Evolutionary conservation across 441 rosid species (phyloP).

Genomic region (Daphne laureola): DNA sequence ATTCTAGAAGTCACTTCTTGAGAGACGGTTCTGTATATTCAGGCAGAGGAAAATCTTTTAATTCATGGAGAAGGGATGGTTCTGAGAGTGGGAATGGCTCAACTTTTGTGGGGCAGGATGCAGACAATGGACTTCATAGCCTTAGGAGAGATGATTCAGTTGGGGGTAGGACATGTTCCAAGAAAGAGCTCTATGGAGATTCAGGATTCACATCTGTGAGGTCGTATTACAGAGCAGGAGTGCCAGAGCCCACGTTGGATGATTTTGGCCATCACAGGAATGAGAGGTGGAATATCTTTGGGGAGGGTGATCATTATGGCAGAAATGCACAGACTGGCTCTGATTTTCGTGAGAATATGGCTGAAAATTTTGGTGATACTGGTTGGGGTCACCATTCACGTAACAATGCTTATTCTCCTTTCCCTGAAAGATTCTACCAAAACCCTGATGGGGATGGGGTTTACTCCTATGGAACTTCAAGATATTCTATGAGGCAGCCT

Average conservation of each 20-base stretch:
- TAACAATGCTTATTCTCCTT: slow-evolving; percentile 44
- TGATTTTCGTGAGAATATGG: slow-evolving; percentile 58
- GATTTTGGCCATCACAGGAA: slow-evolving; percentile 33
- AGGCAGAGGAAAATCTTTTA: slow-evolving; percentile 51
- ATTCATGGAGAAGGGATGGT: slow-evolving; percentile 69
- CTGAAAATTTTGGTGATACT: slow-evolving; percentile 60
- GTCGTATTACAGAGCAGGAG: slow-evolving; percentile 46
- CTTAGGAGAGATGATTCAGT: slow-evolving; percentile 42
- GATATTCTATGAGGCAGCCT: slow-evolving; percentile 87
- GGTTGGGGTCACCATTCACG: slow-evolving; percentile 61
- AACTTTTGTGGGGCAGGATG: slow-evolving; percentile 36
- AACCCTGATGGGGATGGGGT: slow-evolving; percentile 61
- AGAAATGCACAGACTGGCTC: slow-evolving; percentile 53
- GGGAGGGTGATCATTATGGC: slow-evolving; percentile 56
- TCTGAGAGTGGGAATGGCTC: slow-evolving; percentile 55
- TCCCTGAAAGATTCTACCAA: slow-evolving; percentile 51
- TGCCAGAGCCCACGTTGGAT: slow-evolving; percentile 48
- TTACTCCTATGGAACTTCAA: slow-evolving; percentile 67
- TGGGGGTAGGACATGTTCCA: slow-evolving; percentile 40
- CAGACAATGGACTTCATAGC: slow-evolving; percentile 46
- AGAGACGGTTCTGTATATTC: slow-evolving; percentile 42
- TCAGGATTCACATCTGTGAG: slow-evolving; percentile 41
- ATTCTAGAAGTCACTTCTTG: slow-evolving; percentile 38
- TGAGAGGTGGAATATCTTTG: slow-evolving; percentile 71
- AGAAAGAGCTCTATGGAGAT: slow-evolving; percentile 59